Evolutionary conservation across 495 filamentous ascomycete species (phyloP), one percentile per base, ranked within the genome.

Genomic region (Penicillium antarcticum): DNA sequence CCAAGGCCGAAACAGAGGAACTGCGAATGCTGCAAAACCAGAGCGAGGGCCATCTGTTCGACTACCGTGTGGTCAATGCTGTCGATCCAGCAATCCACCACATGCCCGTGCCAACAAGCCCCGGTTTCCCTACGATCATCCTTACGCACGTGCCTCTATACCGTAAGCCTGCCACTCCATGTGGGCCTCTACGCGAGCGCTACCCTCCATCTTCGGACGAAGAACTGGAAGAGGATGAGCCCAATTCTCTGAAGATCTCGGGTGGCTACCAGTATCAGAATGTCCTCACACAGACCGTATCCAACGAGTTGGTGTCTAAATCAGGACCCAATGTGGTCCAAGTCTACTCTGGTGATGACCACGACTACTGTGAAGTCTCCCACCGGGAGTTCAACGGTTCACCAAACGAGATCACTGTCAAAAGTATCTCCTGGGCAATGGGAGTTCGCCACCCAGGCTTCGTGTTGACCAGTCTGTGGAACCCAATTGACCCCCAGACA

Each of bases 181-280:
- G 95, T 63, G 92, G 95, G 2, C 91, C 94, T n/a, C 76, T 88
- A 36, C 81, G 92, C 33, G 92, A 97, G 67, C 86, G 77, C 29
- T 87, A 80, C 66, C 90, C 90, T 2, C 90, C 88, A 0, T 75
- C 87, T 1, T 79, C 78, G 2, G 75, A 82, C 3, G 80, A 79
- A 43, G 80, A 77, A 0, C 69, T 86, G 48, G 65, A 83, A 47
- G 79, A 86, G 7, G 91, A 96, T 58, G 78, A 89, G 51, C 78
- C 78, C 14, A 92, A 92, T 61, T 81, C 92, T 11, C 86, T 99
- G 55, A 74, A 71, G 8, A 80, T 97, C 18, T 71, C 74, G 1
- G 72, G 73, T 4, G 95, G 95, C 14, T 96, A 95, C 67, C 95
- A 97, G 64, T 99, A 99, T 66, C 92, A 97, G 65, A 99, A 97